These are phyloP conservation scores for Tulasnella sp. DNA, from an alignment of 768 basidiomycete species.

Conservation along the genomic window DNA sequence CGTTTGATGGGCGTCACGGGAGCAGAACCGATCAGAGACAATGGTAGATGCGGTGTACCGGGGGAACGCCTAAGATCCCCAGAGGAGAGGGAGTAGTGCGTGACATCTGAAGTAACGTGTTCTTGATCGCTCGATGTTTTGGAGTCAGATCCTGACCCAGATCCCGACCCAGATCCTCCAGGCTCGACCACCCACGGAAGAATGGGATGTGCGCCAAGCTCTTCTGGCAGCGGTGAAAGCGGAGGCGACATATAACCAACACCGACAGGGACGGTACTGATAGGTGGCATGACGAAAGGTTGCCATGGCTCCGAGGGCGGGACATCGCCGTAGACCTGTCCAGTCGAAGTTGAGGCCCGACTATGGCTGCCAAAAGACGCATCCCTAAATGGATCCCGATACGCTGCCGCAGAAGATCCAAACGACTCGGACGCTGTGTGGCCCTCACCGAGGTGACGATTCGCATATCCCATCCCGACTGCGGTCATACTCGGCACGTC, in stretches of 20 bases:
- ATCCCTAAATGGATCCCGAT: slow-evolving; percentile 39
- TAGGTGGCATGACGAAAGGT: not conserved
- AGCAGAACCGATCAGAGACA: slow-evolving; percentile 32
- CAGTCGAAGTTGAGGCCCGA: not conserved
- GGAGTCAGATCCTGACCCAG: too few relatives aligned
- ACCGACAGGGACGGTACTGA: not conserved
- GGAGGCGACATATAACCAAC: not conserved
- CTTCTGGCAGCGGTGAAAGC: too few relatives aligned
- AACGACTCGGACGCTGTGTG: slow-evolving; percentile 26
- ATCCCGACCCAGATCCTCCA: too few relatives aligned
- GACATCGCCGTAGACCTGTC: not conserved
- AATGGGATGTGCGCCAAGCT: too few relatives aligned
- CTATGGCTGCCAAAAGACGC: not conserved
- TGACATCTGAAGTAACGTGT: too few relatives aligned
- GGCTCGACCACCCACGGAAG: too few relatives aligned
- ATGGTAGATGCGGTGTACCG: slow-evolving; percentile 33
- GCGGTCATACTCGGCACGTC: not conserved
- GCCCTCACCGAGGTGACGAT: not conserved
- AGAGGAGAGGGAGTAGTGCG: too few relatives aligned
- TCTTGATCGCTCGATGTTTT: too few relatives aligned
- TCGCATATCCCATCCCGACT: not conserved
- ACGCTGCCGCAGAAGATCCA: slow-evolving; percentile 26
- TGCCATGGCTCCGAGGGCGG: not conserved
- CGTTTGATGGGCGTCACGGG: slow-evolving; percentile 44
- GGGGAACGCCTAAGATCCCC: slow-evolving; percentile 15